phyloP scores from a whole-genome alignment of 2,329 filamentous ascomycete species.

The Pseudogymnoascus sp. region DNA sequence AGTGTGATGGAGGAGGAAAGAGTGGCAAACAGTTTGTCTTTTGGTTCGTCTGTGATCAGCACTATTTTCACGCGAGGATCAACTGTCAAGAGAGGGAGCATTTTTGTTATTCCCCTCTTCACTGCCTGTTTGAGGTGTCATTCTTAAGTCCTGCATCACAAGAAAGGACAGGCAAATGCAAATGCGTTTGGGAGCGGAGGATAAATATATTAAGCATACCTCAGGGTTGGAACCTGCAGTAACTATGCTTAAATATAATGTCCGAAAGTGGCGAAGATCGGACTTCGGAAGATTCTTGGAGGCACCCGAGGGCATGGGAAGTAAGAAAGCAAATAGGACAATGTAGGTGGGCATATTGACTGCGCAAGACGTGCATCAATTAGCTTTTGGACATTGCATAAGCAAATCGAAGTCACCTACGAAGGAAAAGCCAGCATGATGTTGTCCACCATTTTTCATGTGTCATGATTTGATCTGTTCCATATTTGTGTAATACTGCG shows the following conservation, averaged over 20 bases:
- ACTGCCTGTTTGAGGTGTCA: background rate
- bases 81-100: background rate
- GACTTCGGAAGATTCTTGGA: background rate
- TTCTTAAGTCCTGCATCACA: background rate
- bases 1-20: background rate
- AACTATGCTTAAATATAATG: background rate
- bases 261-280: background rate
- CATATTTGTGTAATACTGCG: background rate
- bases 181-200: background rate
- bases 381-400: background rate
- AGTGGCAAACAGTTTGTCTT: background rate
- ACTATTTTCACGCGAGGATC: background rate
- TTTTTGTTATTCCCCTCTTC: background rate
- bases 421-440: background rate
- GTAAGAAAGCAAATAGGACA: background rate
- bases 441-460: background rate
- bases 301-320: background rate
- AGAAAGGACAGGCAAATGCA: background rate
- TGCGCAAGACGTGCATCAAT: background rate
- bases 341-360: background rate
- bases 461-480: background rate
- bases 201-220: background rate
- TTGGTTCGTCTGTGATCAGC: background rate
- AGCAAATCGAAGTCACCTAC: background rate
- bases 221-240: background rate